phyloP scores from a whole-genome alignment of 345 rosid genomes.

The Brassica carinata region DNA sequence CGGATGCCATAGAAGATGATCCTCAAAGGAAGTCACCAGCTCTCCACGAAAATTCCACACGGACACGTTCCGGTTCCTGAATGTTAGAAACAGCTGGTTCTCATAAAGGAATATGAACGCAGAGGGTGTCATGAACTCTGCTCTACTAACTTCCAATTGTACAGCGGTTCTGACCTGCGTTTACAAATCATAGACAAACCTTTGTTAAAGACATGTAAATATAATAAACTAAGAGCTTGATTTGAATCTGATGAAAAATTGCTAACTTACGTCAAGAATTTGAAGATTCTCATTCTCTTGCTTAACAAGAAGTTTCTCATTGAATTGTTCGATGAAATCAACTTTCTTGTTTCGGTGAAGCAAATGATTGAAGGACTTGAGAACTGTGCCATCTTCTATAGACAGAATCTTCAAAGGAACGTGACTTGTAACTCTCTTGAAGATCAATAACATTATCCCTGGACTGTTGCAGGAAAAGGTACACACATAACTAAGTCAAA shows the following conservation, averaged over 20 bases:
- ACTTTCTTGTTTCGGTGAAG: constrained; percentile 96
- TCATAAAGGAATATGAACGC: constrained; percentile 94
- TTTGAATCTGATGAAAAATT: not conserved
- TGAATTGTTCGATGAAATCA: constrained; percentile 95
- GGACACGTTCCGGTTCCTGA: constrained; percentile 79
- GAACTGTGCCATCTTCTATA: constrained; percentile 96
- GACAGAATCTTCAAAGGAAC: constrained; percentile 86
- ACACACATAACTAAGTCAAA: not conserved
- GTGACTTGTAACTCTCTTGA: constrained; percentile 69
- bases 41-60: constrained; percentile 98
- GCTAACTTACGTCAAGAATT: constrained; percentile 77
- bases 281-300: constrained; percentile 98
- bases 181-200: constrained; percentile 11
- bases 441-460: constrained; percentile 93
- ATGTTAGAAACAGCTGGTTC: constrained; percentile 90
- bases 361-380: constrained; percentile 82
- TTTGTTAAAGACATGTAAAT: not conserved
- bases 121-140: constrained; percentile 90
- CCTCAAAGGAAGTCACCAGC: constrained; percentile 96
- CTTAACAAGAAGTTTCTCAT: constrained; percentile 97
- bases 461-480: constrained; percentile 55
- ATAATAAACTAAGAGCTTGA: not conserved
- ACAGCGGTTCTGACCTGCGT: constrained; percentile 74
- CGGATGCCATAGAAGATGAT: constrained; percentile 92
- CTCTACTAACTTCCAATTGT: constrained; percentile 73